These are phyloP conservation scores for Pestalotiopsis sp. DNA, from an alignment of 2,329 filamentous ascomycete genomes.

Conservation along the genomic window DNA sequence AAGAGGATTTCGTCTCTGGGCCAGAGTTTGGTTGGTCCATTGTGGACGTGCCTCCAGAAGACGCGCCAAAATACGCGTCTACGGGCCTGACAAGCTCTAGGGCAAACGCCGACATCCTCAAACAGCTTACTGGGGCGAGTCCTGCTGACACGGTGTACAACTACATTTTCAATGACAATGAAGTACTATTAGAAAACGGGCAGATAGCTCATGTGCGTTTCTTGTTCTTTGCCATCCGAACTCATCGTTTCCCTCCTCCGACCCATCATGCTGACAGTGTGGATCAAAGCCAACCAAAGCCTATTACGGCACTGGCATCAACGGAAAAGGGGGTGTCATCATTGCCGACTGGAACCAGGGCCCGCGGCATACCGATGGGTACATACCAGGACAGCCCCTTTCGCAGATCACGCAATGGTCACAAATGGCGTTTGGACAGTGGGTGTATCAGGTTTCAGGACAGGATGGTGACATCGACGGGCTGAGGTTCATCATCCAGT, in stretches of 20 bases:
- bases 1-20: neutral
- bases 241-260: no score
- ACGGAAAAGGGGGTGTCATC: neutral
- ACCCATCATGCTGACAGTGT: neutral
- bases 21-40: neutral
- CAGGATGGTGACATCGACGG: neutral
- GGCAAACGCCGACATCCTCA: neutral
- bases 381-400: neutral
- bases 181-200: no score
- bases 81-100: neutral
- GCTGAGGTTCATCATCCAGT: conserved; percentile 3
- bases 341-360: neutral
- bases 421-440: neutral
- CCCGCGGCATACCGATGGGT: neutral
- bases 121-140: neutral
- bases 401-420: conserved; percentile 3
- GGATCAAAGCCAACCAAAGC: neutral
- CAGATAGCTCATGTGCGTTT: no score
- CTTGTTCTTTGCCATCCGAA: no score
- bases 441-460: neutral
- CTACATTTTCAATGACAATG: no score
- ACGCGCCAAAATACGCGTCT: neutral
- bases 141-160: no score
- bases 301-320: conserved; percentile 1
- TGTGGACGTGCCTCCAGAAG: no score